Conservation (phyloP, 306 rosid genomes). For the Crotalaria pallida region DNA sequence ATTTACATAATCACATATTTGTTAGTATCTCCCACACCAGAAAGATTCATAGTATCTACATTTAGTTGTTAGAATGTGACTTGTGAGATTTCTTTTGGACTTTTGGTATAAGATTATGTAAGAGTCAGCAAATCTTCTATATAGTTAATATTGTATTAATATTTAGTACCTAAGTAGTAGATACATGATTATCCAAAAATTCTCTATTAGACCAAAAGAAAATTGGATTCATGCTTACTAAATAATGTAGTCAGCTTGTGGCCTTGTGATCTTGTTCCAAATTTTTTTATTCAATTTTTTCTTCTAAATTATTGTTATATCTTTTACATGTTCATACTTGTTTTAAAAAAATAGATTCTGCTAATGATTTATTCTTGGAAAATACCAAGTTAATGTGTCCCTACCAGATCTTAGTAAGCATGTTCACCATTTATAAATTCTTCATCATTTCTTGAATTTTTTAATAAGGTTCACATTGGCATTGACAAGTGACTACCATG, state of each 20-base stretch:
- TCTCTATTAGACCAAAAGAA: slow-evolving; percentile 2
- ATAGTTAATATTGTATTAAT: neutral
- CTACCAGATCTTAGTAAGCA: slow-evolving; percentile 42
- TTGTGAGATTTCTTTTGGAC: neutral
- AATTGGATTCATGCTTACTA: slow-evolving; percentile 12
- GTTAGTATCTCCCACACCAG: slow-evolving; percentile 9
- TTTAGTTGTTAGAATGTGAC: slow-evolving; percentile 16
- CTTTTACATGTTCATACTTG: neutral
- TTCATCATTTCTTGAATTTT: neutral
- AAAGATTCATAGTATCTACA: slow-evolving; percentile 22
- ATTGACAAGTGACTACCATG: slow-evolving; percentile 24
- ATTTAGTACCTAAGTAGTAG: neutral
- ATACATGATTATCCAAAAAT: slow-evolving; percentile 16
- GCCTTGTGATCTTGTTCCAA: slow-evolving; percentile 18
- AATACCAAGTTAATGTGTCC: slow-evolving; percentile 28
- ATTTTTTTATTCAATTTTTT: slow-evolving; percentile 10
- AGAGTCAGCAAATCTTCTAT: slow-evolving; percentile 27
- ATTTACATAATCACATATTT: neutral
- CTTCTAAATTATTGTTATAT: neutral
- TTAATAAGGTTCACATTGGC: slow-evolving; percentile 17
- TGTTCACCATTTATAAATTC: slow-evolving; percentile 22
- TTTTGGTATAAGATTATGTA: neutral
- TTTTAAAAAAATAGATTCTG: slow-evolving; percentile 19
- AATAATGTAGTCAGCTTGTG: slow-evolving; percentile 4
- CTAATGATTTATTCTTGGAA: slow-evolving; percentile 30